Conservation (phyloP, 768 basidiomycete genomes). For the Psilocybe cyanescens region DNA sequence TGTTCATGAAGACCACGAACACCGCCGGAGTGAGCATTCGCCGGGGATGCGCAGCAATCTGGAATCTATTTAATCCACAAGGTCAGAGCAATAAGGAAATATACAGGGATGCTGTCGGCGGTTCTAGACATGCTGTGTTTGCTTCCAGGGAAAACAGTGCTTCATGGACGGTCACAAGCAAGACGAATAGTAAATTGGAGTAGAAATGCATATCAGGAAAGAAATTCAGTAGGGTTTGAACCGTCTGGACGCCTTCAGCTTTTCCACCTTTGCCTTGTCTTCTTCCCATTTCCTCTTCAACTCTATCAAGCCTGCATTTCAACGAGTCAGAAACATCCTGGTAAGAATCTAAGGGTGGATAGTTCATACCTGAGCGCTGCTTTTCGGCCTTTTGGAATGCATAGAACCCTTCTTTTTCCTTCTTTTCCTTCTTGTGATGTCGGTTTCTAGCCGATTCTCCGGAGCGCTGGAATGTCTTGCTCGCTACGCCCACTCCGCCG, state of each 20-base stretch:
- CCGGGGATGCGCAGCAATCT: no score
- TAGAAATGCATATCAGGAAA: not conserved
- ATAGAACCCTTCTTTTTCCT: slow-evolving; percentile 82
- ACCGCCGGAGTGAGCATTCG: no score
- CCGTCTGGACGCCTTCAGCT: slow-evolving; percentile 74
- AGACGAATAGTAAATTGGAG: not conserved
- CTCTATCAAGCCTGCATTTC: slow-evolving; percentile 62
- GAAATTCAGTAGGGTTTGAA: slow-evolving; percentile 83
- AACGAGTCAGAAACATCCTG: slow-evolving; percentile 1
- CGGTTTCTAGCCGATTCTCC: slow-evolving; percentile 49
- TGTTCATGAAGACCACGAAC: no score
- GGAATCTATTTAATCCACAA: no score
- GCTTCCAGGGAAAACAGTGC: not conserved
- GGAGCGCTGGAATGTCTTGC: slow-evolving; percentile 69
- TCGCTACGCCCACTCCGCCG: slow-evolving; percentile 68
- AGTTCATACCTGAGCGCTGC: slow-evolving; percentile 73
- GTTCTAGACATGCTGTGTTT: no score
- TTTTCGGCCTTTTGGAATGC: slow-evolving; percentile 91
- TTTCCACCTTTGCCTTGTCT: slow-evolving; percentile 85
- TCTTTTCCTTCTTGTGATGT: slow-evolving; percentile 58
- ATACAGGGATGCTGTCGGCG: no score
- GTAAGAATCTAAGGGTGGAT: not conserved
- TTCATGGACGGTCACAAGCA: not conserved
- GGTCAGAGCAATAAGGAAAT: no score
- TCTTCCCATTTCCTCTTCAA: slow-evolving; percentile 84